Percentiles rank a stretch among this genome's conserved stretches.
phyloP scores from a whole-genome alignment of 2,329 filamentous ascomycete genomes.

The Venturia aucupariae region DNA sequence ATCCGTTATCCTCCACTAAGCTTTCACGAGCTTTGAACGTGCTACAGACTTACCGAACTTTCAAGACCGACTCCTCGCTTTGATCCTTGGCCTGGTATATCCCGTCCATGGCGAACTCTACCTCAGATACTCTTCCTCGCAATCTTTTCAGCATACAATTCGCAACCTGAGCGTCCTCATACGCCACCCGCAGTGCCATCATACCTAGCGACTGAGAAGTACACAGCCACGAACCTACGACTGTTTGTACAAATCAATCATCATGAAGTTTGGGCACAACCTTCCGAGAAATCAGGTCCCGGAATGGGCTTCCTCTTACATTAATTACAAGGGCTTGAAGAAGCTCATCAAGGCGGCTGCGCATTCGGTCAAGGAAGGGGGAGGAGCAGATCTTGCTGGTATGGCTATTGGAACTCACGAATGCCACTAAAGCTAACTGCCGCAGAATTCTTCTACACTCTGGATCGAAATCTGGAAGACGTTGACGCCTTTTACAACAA shows the following conservation, averaged over 20 bases:
- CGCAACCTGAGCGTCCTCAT: background rate
- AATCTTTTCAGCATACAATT: background rate
- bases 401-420: background rate
- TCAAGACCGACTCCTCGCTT: background rate
- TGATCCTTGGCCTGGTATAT: background rate
- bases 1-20: background rate
- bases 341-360: slow-evolving; percentile 83
- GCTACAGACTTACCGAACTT: background rate
- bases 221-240: background rate
- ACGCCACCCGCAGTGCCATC: background rate
- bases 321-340: slow-evolving; percentile 88
- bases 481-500: slow-evolving; percentile 97
- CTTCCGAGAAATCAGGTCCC: slow-evolving; percentile 76
- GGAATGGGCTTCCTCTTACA: slow-evolving; percentile 76
- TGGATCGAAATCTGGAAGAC: slow-evolving; percentile 95
- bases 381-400: slow-evolving; percentile 80
- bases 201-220: background rate
- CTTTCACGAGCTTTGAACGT: background rate
- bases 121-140: background rate
- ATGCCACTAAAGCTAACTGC: slow-evolving; percentile 32
- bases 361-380: slow-evolving; percentile 55
- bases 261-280: slow-evolving; percentile 43
- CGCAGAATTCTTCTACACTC: slow-evolving; percentile 81
- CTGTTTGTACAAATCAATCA: background rate
- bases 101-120: background rate